Evolutionary conservation across 495 filamentous ascomycete species (phyloP).

Genomic region (Penicillium samsonianum): DNA sequence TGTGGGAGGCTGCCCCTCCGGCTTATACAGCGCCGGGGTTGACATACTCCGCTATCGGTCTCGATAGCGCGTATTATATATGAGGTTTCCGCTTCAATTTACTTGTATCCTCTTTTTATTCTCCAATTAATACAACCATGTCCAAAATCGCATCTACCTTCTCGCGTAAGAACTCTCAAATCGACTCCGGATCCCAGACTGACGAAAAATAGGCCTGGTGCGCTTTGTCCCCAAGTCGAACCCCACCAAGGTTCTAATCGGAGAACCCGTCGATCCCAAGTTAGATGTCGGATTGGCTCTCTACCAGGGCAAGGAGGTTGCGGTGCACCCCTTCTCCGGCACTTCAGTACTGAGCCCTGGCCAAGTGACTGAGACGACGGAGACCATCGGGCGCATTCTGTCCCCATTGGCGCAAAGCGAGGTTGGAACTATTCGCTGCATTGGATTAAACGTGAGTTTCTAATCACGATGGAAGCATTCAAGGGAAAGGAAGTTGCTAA

Average conservation of each 20-base stretch:
- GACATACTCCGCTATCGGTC: slow-evolving; percentile 18
- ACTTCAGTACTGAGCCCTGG: slow-evolving; percentile 56
- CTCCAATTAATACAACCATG: slow-evolving; percentile 25
- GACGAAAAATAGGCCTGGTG: slow-evolving; percentile 51
- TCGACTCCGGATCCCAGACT: slow-evolving; percentile 1
- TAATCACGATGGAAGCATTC: not conserved
- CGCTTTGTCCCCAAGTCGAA: slow-evolving; percentile 59
- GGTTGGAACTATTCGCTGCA: slow-evolving; percentile 59
- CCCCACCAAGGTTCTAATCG: slow-evolving; percentile 52
- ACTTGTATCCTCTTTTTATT: not conserved
- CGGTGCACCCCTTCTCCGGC: slow-evolving; percentile 56
- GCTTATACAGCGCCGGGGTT: slow-evolving; percentile 27
- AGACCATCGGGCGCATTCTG: slow-evolving; percentile 54
- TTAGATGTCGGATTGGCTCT: slow-evolving; percentile 58
- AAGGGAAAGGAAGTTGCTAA: not conserved
- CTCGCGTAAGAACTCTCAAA: slow-evolving; percentile 35
- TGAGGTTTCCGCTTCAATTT: not conserved
- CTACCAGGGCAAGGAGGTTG: slow-evolving; percentile 55
- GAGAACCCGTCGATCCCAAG: slow-evolving; percentile 53
- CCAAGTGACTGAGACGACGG: slow-evolving; percentile 46
- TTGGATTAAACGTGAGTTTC: slow-evolving; percentile 67
- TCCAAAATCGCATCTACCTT: slow-evolving; percentile 48
- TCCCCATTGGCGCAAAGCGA: slow-evolving; percentile 53
- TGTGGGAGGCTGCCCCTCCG: slow-evolving; percentile 21
- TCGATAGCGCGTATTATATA: not conserved